phyloP scores from a whole-genome alignment of 306 rosid species.

The Hylodesmum podocarpum region DNA sequence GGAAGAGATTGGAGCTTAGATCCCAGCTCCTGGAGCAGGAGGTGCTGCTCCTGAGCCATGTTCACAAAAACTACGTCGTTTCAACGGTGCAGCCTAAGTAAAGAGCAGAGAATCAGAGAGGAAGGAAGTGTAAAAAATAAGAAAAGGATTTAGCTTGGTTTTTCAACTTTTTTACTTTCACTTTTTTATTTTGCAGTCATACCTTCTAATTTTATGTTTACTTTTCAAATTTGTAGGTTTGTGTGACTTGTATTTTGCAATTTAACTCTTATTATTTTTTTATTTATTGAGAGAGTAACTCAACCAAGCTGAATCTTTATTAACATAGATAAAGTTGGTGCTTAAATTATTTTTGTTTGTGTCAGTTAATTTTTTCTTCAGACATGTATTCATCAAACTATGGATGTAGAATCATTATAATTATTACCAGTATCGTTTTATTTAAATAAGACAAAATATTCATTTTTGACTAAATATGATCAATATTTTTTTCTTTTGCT shows the following conservation, averaged over 20 bases:
- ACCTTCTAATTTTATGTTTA: too few relatives aligned
- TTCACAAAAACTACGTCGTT: slow-evolving; percentile 38
- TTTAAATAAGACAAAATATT: too few relatives aligned
- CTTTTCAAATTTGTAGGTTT: background rate
- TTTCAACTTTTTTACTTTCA: background rate
- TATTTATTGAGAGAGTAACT: background rate
- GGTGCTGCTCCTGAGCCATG: slow-evolving; percentile 73
- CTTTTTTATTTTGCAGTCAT: background rate
- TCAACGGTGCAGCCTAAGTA: slow-evolving; percentile 20
- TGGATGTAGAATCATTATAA: too few relatives aligned
- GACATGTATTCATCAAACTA: background rate
- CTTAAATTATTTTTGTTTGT: background rate
- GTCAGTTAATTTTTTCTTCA: background rate
- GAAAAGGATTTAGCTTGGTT: slow-evolving; percentile 27
- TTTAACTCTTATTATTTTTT: background rate
- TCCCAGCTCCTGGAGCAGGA: slow-evolving; percentile 91
- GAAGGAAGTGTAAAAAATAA: background rate
- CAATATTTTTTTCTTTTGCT: background rate
- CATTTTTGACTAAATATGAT: background rate
- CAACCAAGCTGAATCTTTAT: too few relatives aligned
- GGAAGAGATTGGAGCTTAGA: slow-evolving; percentile 73
- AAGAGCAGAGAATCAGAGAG: background rate
- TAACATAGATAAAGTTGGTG: too few relatives aligned
- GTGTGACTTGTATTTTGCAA: background rate
- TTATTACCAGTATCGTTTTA: too few relatives aligned